phyloP scores from a whole-genome alignment of 257 asterid species.

The Leptodermis oblonga region DNA sequence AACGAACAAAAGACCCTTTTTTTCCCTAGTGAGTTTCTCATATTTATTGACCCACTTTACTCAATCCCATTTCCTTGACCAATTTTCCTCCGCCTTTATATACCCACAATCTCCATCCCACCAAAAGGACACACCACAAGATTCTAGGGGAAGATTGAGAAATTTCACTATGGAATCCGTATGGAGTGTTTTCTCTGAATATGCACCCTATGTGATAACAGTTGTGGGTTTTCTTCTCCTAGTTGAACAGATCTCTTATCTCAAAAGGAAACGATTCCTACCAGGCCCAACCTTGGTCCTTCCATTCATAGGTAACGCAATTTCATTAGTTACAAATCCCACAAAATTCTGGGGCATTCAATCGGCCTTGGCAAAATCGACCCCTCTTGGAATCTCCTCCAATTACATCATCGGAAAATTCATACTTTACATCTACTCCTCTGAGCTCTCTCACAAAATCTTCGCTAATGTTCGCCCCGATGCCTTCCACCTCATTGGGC shows the following conservation, averaged over 20 bases:
- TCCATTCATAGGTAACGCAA: constrained; percentile 76
- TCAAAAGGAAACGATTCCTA: constrained; percentile 59
- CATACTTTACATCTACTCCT: constrained; percentile 68
- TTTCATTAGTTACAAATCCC: constrained; percentile 55
- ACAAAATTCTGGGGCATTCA: constrained; percentile 71
- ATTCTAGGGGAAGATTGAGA: not conserved
- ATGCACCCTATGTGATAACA: constrained; percentile 44
- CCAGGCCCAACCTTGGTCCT: constrained; percentile 75
- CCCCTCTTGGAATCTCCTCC: constrained; percentile 59
- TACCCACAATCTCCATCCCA: not conserved
- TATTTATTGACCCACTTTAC: not conserved
- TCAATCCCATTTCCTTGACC: constrained; percentile 3
- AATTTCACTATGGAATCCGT: constrained; percentile 26
- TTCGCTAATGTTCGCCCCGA: constrained; percentile 89
- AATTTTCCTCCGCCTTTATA: constrained; percentile 10
- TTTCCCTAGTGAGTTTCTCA: not conserved
- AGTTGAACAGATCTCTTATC: constrained; percentile 65
- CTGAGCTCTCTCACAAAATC: constrained; percentile 72
- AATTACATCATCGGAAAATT: constrained; percentile 77
- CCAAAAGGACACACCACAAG: not conserved
- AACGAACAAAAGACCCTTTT: constrained; percentile 5
- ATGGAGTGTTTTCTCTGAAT: constrained; percentile 35
- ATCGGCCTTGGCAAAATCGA: constrained; percentile 58
- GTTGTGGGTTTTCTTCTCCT: constrained; percentile 41
- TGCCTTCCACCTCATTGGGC: constrained; percentile 86